Evolutionary conservation across 73 alveolate genomes (phyloP).

Genomic region (Durusdinium trenchii): DNA sequence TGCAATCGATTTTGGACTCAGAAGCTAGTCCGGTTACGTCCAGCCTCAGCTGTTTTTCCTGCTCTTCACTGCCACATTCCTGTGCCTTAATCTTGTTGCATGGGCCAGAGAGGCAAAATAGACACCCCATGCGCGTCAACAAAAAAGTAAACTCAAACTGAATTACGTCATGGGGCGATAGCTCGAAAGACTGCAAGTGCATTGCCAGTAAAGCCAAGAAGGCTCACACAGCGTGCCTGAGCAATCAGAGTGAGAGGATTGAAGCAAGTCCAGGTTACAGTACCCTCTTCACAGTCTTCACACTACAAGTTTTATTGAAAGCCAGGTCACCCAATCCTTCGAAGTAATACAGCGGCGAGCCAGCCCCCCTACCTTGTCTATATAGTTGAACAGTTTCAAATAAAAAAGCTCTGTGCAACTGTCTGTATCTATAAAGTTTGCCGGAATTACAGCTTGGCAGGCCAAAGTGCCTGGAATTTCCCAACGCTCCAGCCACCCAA

Average conservation of each 20-base stretch:
- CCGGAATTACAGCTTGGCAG: too few relatives aligned
- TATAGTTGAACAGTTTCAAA: neutral
- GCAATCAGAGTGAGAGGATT: neutral
- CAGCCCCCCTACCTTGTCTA: conserved; percentile 42
- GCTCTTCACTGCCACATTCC: conserved; percentile 54
- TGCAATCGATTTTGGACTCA: neutral
- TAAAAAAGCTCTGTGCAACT: neutral
- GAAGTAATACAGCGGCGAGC: conserved; percentile 72
- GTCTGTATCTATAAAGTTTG: neutral
- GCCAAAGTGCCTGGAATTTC: conserved; percentile 45
- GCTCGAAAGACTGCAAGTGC: conserved; percentile 42
- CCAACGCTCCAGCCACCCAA: conserved; percentile 34
- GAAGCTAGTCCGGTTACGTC: neutral
- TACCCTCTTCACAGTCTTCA: neutral
- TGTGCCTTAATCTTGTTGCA: neutral
- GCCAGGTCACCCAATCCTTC: conserved; percentile 67
- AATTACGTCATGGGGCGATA: conserved; percentile 21
- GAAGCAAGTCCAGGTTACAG: neutral
- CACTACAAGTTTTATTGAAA: neutral
- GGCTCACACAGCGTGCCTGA: conserved; percentile 36
- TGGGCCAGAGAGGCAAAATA: neutral
- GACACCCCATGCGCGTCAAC: neutral
- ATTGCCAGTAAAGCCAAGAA: conserved; percentile 64
- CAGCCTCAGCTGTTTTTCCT: conserved; percentile 76
- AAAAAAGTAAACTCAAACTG: neutral